These are phyloP conservation scores for Ceratobasidium sp. DNA, from an alignment of 1,284 basidiomycete genomes.

Conservation along the genomic window DNA sequence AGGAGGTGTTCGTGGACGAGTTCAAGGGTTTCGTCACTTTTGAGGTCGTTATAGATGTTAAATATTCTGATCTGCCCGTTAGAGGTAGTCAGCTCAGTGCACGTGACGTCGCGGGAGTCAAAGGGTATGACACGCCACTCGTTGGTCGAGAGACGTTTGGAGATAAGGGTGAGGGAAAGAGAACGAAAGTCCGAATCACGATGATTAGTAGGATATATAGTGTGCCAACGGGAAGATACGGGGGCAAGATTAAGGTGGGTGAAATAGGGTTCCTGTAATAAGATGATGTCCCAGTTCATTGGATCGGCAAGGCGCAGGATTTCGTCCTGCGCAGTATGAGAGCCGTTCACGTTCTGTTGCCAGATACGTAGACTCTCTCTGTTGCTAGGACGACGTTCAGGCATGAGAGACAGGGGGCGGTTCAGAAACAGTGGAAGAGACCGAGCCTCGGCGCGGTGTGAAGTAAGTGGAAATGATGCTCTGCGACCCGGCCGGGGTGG, in stretches of 20 bases:
- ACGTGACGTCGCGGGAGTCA: constrained; percentile 47
- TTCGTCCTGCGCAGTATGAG: no score
- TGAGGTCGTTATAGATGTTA: no score
- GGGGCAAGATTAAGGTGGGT: constrained; percentile 39
- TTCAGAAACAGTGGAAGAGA: constrained; percentile 46
- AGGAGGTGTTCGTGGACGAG: constrained; percentile 35
- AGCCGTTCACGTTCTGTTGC: no score
- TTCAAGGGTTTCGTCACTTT: no score
- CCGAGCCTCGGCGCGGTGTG: no score
- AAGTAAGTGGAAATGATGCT: no score
- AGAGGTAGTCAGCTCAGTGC: constrained; percentile 41
- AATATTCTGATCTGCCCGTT: constrained; percentile 44
- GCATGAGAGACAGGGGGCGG: constrained; percentile 45
- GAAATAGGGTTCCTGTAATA: constrained; percentile 52
- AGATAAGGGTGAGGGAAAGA: constrained; percentile 49
- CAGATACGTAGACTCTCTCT: no score
- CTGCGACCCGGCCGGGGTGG: no score
- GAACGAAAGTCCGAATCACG: constrained; percentile 39
- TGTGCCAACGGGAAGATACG: constrained; percentile 45
- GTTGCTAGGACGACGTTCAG: constrained; percentile 35
- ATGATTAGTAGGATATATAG: no score
- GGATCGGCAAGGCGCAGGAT: no score
- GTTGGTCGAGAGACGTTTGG: constrained; percentile 46
- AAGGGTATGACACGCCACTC: constrained; percentile 46
- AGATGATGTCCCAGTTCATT: constrained; percentile 48